Conservation (phyloP, 495 filamentous ascomycete genomes). For the Cryomyces antarcticus region DNA sequence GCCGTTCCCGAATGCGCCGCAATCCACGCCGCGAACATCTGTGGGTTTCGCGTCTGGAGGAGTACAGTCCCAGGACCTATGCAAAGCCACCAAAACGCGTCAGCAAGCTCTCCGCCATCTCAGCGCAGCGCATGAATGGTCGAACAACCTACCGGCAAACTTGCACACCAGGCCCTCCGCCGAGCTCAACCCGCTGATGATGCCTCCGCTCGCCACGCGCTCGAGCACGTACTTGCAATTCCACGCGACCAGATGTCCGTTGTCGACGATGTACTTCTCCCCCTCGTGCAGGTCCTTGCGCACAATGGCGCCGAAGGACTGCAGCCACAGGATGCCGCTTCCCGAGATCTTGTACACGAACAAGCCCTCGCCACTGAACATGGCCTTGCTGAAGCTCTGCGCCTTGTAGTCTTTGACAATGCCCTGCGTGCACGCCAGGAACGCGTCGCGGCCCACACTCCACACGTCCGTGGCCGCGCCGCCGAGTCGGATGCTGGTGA, state of each 20-base stretch:
- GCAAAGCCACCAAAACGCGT: not conserved
- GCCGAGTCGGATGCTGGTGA: conserved; percentile 54
- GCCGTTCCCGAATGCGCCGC: conserved; percentile 11
- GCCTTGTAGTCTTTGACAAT: conserved; percentile 66
- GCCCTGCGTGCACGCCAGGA: conserved; percentile 55
- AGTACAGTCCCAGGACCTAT: conserved; percentile 73
- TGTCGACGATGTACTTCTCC: conserved; percentile 83
- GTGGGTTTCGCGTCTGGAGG: conserved; percentile 76
- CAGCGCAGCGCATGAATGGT: not conserved
- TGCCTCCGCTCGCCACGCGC: conserved; percentile 70
- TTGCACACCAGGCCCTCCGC: conserved; percentile 85
- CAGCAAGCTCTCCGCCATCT: not conserved
- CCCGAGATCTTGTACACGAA: conserved; percentile 80
- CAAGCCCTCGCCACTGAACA: conserved; percentile 84
- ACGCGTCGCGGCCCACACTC: conserved; percentile 66
- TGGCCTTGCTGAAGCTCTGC: conserved; percentile 72
- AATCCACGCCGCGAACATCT: conserved; percentile 33
- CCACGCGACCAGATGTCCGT: conserved; percentile 93
- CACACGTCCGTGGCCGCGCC: conserved; percentile 40
- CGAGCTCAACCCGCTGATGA: conserved; percentile 58
- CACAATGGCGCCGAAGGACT: conserved; percentile 86
- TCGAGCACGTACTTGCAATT: conserved; percentile 86
- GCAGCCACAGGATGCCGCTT: conserved; percentile 63
- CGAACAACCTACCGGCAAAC: conserved; percentile 39
- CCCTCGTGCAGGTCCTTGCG: conserved; percentile 67